These are phyloP conservation scores for Meredithiella fracta DNA, from an alignment of 2,329 filamentous ascomycete species.

Conservation along the genomic window DNA sequence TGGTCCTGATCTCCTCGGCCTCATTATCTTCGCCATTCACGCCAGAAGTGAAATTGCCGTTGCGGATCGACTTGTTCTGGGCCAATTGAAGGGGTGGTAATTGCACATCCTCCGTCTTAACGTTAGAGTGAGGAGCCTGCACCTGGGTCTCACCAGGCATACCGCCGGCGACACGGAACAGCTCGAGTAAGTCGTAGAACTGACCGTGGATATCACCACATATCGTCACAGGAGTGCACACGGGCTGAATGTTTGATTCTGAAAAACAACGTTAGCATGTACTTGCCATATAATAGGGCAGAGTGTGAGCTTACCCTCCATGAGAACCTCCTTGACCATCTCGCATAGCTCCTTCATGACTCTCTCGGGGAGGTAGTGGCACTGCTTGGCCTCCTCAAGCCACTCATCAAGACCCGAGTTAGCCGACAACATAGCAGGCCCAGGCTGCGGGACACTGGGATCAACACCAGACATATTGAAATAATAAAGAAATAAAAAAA, in stretches of 20 bases:
- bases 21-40: conserved; percentile 28
- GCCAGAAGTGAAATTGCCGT: conserved; percentile 31
- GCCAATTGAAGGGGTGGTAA: conserved; percentile 68
- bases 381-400: conserved; percentile 91
- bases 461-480: conserved; percentile 5
- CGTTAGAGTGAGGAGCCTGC: conserved; percentile 51
- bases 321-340: conserved; percentile 95
- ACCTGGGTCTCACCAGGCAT: conserved; percentile 64
- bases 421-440: conserved; percentile 67
- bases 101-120: conserved; percentile 82
- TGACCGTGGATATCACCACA: conserved; percentile 98
- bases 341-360: conserved; percentile 99
- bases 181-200: conserved; percentile 92
- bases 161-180: conserved; percentile 89
- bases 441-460: conserved; percentile 61
- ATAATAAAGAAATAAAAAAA: conserved; percentile 1
- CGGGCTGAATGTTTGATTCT: conserved; percentile 99
- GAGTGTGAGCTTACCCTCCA: conserved; percentile 59
- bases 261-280: conserved; percentile 1
- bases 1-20: conserved; percentile 8
- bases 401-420: conserved; percentile 87
- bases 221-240: conserved; percentile 86
- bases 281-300: not conserved
- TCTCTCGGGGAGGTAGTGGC: conserved; percentile 86
- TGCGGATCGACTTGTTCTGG: conserved; percentile 63